Conservation (phyloP, 257 asterid genomes). For the Nemophila menziesii region DNA sequence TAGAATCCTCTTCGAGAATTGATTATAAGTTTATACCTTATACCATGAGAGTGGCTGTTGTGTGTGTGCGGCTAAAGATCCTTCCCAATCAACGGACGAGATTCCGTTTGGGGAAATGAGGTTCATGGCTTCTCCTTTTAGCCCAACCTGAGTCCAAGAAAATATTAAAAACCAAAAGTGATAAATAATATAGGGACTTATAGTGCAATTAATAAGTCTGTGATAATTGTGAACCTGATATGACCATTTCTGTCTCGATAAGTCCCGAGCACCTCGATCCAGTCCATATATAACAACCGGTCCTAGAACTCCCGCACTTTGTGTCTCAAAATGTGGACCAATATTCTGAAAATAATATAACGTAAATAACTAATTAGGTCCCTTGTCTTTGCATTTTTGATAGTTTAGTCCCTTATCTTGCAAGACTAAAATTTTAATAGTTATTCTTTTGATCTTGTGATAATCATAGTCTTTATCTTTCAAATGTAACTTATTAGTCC, state of each 20-base stretch:
- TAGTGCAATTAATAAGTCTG: too few species aligned
- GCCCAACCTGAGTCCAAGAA: slow-evolving; percentile 43
- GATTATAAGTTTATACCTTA: slow-evolving; percentile 38
- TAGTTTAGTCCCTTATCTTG: too few species aligned
- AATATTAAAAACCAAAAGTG: background rate
- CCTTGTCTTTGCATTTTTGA: too few species aligned
- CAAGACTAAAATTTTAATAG: too few species aligned
- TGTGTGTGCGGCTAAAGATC: slow-evolving; percentile 27
- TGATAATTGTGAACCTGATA: slow-evolving; percentile 47
- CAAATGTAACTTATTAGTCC: too few species aligned
- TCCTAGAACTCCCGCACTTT: slow-evolving; percentile 68
- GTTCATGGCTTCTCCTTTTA: slow-evolving; percentile 76
- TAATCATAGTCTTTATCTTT: too few species aligned
- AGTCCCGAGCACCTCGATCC: slow-evolving; percentile 49
- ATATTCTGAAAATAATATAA: slow-evolving; percentile 46
- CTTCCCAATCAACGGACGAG: slow-evolving; percentile 53
- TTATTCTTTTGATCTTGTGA: too few species aligned
- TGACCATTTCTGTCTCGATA: slow-evolving; percentile 85
- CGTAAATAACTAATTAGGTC: too few species aligned
- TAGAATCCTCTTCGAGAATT: background rate
- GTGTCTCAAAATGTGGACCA: slow-evolving; percentile 67
- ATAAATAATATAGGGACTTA: too few species aligned
- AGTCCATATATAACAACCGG: slow-evolving; percentile 69
- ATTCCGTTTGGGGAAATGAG: slow-evolving; percentile 42
- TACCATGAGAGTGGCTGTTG: slow-evolving; percentile 82